Percentiles rank a stretch among this genome's conserved stretches.
Conservation (phyloP, 2,329 filamentous ascomycete genomes). For the Aureobasidium namibiae region DNA sequence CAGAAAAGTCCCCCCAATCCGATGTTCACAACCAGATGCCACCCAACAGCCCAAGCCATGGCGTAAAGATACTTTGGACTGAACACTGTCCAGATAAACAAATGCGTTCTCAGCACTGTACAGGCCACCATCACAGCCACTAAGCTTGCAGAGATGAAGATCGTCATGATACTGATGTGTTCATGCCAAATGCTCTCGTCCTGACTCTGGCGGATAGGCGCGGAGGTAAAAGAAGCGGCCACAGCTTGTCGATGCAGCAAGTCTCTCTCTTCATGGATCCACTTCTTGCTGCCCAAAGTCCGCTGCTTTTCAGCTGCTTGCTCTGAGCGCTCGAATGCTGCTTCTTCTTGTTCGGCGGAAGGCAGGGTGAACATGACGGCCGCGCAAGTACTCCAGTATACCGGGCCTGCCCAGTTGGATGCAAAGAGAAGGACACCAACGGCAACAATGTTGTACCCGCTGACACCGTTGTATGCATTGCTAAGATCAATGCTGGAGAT, state of each 20-base stretch:
- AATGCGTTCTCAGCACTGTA: conserved; percentile 70
- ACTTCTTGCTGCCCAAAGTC: conserved; percentile 12
- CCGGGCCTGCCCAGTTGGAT: conserved; percentile 82
- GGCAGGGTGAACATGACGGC: conserved; percentile 40
- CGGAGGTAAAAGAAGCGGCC: neutral
- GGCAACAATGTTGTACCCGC: conserved; percentile 66
- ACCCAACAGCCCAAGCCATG: conserved; percentile 76
- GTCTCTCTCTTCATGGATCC: conserved; percentile 24
- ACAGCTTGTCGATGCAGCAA: neutral
- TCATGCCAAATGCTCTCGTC: conserved; percentile 8
- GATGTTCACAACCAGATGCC: conserved; percentile 69
- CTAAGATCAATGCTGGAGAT: conserved; percentile 94
- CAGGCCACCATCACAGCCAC: conserved; percentile 82
- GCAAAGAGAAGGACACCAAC: conserved; percentile 80
- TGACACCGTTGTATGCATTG: conserved; percentile 88
- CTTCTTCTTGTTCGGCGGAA: conserved; percentile 2
- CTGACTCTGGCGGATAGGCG: neutral
- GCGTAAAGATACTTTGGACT: conserved; percentile 93
- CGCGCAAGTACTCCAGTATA: conserved; percentile 73
- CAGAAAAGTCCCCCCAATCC: conserved; percentile 16
- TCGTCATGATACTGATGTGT: conserved; percentile 52
- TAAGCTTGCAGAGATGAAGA: conserved; percentile 59
- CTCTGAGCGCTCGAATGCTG: neutral
- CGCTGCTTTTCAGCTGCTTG: neutral
- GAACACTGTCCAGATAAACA: conserved; percentile 99